phyloP scores from a whole-genome alignment of 106 monocot genomes.

The Hemerocallis citrina region DNA sequence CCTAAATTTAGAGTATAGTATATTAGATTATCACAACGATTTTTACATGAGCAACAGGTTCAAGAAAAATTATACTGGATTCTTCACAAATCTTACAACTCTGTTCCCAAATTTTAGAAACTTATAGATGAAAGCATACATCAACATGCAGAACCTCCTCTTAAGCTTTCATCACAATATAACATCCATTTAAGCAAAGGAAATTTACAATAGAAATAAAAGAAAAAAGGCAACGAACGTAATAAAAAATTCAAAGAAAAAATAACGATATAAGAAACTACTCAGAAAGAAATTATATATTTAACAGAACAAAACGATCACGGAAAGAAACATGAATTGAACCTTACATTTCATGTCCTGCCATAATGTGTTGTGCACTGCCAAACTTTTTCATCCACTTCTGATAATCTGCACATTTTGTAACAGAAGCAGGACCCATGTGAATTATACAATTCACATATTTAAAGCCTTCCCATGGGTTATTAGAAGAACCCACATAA shows the following conservation, averaged over 20 bases:
- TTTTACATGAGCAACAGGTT: too few species aligned
- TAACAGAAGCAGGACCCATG: constrained; percentile 81
- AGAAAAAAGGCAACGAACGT: not conserved
- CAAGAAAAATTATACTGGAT: too few species aligned
- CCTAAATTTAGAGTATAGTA: too few species aligned
- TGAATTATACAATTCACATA: constrained; percentile 90
- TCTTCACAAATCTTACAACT: too few species aligned
- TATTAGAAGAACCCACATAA: constrained; percentile 27
- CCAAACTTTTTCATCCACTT: constrained; percentile 95
- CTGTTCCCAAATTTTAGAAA: too few species aligned
- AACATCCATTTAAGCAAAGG: not conserved
- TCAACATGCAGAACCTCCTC: not conserved
- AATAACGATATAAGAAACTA: not conserved
- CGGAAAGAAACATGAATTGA: constrained; percentile 10
- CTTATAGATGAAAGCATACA: too few species aligned
- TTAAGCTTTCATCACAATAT: not conserved
- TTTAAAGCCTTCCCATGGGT: constrained; percentile 27
- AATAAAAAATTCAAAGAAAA: not conserved
- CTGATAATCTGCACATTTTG: constrained; percentile 56
- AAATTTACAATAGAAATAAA: not conserved
- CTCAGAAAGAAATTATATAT: not conserved
- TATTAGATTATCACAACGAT: too few species aligned
- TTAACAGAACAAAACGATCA: not conserved
- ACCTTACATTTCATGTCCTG: constrained; percentile 98
- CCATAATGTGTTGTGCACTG: constrained; percentile 80